Percentiles rank a stretch among this genome's conserved stretches.
These are phyloP conservation scores for Solanum neorickii DNA, from an alignment of 257 asterid genomes.

Conservation along the genomic window DNA sequence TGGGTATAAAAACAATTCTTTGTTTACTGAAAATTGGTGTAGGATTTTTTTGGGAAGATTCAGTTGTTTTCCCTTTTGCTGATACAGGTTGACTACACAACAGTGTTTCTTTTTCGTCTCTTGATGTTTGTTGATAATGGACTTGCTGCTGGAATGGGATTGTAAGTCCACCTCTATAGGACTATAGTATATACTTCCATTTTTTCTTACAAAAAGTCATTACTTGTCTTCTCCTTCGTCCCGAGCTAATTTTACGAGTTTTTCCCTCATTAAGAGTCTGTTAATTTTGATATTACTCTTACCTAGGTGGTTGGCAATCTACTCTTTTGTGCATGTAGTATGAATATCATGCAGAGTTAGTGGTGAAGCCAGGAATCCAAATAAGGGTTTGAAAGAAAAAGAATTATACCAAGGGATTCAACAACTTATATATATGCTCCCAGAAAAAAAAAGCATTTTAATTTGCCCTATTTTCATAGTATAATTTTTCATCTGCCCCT, in stretches of 20 bases:
- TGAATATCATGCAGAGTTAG: neutral
- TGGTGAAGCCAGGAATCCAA: neutral
- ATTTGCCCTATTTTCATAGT: neutral
- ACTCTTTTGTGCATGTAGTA: neutral
- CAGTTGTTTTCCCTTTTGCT: neutral
- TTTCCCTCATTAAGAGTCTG: neutral
- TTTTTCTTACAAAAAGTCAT: neutral
- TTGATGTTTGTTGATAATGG: conserved; percentile 98
- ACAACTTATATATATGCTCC: neutral
- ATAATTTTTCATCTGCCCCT: neutral
- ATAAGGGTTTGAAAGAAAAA: neutral
- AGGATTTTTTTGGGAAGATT: neutral
- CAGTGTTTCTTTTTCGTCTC: conserved; percentile 81
- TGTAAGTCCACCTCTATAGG: conserved; percentile 42
- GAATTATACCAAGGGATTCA: neutral
- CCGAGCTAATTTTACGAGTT: neutral
- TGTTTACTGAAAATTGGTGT: neutral
- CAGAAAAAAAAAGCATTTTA: neutral
- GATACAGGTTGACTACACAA: conserved; percentile 71
- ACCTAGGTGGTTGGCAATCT: neutral
- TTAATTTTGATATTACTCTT: neutral
- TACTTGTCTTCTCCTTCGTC: neutral
- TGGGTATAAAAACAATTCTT: conserved; percentile 18
- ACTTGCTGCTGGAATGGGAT: conserved; percentile 94
- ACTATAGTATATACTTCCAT: neutral